Conservation (phyloP, 2,329 filamentous ascomycete genomes). For the Fulvia fulva region DNA sequence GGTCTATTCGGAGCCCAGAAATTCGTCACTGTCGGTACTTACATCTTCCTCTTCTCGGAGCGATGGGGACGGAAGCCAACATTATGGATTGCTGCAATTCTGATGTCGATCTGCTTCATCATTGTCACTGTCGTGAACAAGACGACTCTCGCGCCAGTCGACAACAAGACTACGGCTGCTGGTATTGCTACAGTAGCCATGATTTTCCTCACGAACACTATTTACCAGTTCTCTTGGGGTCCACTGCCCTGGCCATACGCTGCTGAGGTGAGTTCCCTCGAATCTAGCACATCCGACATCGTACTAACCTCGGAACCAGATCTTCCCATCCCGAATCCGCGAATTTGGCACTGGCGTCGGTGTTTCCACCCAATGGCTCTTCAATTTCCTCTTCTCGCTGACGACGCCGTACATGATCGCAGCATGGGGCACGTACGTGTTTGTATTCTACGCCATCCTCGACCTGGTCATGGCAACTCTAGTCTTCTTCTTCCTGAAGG, state of each 20-base stretch:
- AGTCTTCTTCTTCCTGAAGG: slow-evolving; percentile 37
- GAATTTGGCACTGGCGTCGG: slow-evolving; percentile 50
- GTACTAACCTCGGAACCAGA: slow-evolving; percentile 43
- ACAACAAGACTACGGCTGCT: slow-evolving; percentile 31
- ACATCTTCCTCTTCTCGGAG: slow-evolving; percentile 52
- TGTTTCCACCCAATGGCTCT: slow-evolving; percentile 50
- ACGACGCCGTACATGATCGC: slow-evolving; percentile 52
- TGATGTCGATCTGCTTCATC: slow-evolving; percentile 37
- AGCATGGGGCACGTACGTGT: slow-evolving; percentile 44
- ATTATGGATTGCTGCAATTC: slow-evolving; percentile 25
- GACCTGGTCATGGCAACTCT: slow-evolving; percentile 42
- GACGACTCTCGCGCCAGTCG: slow-evolving; percentile 25
- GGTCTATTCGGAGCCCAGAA: slow-evolving; percentile 54
- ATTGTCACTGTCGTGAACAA: slow-evolving; percentile 34
- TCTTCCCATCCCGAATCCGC: slow-evolving; percentile 51
- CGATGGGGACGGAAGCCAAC: slow-evolving; percentile 40
- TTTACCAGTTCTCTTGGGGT: slow-evolving; percentile 52
- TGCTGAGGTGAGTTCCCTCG: slow-evolving; percentile 25
- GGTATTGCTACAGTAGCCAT: slow-evolving; percentile 52
- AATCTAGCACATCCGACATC: neutral
- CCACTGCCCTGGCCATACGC: slow-evolving; percentile 50
- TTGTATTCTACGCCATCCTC: slow-evolving; percentile 45
- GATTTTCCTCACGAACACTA: slow-evolving; percentile 54
- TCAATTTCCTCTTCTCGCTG: slow-evolving; percentile 50
- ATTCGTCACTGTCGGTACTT: slow-evolving; percentile 45